Evolutionary conservation across 1,284 basidiomycete species (phyloP).

Genomic region (Fomitopsis betulina): DNA sequence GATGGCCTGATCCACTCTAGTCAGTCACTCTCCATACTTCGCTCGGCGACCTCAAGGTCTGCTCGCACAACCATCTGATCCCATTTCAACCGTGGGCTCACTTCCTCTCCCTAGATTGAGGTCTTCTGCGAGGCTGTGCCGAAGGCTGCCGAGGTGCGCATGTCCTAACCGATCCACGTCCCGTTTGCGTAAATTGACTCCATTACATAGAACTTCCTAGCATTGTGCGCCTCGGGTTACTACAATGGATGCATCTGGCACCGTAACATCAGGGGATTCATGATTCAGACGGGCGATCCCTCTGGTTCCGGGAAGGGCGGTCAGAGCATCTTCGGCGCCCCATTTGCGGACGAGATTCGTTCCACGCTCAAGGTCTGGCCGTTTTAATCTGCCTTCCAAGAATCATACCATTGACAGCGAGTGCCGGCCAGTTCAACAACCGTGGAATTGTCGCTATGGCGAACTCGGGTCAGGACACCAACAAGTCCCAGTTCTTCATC

Average conservation of each 20-base stretch:
- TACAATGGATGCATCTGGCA: constrained; percentile 91
- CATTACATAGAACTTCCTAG: constrained; percentile 81
- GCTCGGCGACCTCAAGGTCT: constrained; percentile 91
- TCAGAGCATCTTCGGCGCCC: constrained; percentile 82
- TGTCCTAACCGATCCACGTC: background rate
- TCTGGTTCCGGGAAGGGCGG: constrained; percentile 78
- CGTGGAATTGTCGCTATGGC: constrained; percentile 97
- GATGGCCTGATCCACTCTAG: constrained; percentile 37
- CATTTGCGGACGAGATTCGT: constrained; percentile 87
- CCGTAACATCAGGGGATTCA: constrained; percentile 93
- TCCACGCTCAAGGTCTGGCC: constrained; percentile 81
- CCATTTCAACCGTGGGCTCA: background rate
- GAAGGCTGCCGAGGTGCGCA: constrained; percentile 81
- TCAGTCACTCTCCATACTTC: constrained; percentile 95
- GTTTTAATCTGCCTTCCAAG: background rate
- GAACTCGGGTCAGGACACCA: constrained; percentile 89
- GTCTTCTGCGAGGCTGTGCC: constrained; percentile 96
- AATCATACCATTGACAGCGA: constrained; percentile 2
- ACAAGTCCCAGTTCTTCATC: constrained; percentile 95
- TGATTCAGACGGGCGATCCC: constrained; percentile 91
- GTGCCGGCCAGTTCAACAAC: constrained; percentile 72
- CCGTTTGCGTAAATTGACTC: background rate
- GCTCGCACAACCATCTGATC: constrained; percentile 10
- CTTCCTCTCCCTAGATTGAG: constrained; percentile 67
- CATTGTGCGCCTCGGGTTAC: constrained; percentile 85